Base-by-base conservation (phyloP, 108 stramenopile species). In the Stephanodiscus minutulus region DNA sequence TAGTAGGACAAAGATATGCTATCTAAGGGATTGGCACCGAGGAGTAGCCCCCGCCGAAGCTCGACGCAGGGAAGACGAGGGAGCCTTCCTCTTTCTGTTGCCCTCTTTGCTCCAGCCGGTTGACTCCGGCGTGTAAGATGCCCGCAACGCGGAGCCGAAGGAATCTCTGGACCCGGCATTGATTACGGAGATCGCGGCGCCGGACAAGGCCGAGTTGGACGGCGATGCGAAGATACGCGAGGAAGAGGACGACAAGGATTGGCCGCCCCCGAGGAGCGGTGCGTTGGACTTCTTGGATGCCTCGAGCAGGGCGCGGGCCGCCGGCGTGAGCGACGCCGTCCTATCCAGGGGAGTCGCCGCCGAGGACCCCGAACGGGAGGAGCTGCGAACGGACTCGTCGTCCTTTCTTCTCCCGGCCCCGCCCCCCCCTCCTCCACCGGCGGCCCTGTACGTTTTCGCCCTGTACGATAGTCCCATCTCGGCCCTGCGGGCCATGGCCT, bases 281-380 rank as follows among this genome's bases (percentile, higher is more conserved):
- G 49, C n/a, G 41, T 49, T 60, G 39, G 39, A 39, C 15, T 67
- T 44, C 43, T 24, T 61, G 0, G 48, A 11, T 15, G 75, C 76
- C 52, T 82, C 77, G 1, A 85, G 48, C 10, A 85, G 74, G 47
- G 84, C 72, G 25, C 81, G 74, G 27, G 77, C 84, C 6, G 84
- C 84, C 25, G 84, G 84, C 43, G 84, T 85, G 25, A 85, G 36
- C 20, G 70, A 73, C 43, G 74, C 61, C 18, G 72, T 39, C 24
- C 79, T 57, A 80, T 83, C 72, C 33, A 77, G 56, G 20, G 46
- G 10, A 54, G 41, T 72, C 1, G 47, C 36, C 43, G 22, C 17
- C 24, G 21, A 17, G n/a, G 50, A 21, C 8, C 15, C 48, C 31
- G 59, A 44, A 17, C 29, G 25, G 9, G 65, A 61, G 9, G 65